Evolutionary conservation across 2,329 filamentous ascomycete genomes (phyloP).

Genomic region (Epichloe coenophiala): DNA sequence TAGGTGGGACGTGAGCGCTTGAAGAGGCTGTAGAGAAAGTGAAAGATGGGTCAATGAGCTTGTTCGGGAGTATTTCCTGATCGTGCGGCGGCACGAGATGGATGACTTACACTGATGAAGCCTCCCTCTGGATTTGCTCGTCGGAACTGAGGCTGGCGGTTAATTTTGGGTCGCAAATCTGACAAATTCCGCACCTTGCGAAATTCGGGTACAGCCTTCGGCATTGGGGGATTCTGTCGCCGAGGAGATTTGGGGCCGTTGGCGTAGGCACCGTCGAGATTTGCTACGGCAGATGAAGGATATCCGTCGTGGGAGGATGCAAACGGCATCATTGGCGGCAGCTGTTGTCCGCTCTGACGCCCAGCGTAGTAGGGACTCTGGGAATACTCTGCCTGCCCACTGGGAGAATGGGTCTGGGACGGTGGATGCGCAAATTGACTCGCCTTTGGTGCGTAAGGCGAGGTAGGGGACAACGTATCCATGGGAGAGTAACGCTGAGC

Average conservation of each 20-base stretch:
- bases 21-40: constrained; percentile 56
- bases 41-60: background rate
- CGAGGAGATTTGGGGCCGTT: constrained; percentile 46
- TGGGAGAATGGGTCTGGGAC: constrained; percentile 63
- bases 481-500: constrained; percentile 93
- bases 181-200: constrained; percentile 58
- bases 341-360: constrained; percentile 43
- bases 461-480: constrained; percentile 72
- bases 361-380: constrained; percentile 45
- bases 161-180: constrained; percentile 73
- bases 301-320: constrained; percentile 57
- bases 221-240: constrained; percentile 33
- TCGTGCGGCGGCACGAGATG: background rate
- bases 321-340: constrained; percentile 62
- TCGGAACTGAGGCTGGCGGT: constrained; percentile 76
- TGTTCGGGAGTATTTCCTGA: background rate
- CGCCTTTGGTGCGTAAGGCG: constrained; percentile 58
- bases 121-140: constrained; percentile 88
- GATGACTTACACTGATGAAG: constrained; percentile 74
- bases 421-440: constrained; percentile 40
- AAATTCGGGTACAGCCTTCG: constrained; percentile 72
- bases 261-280: constrained; percentile 53
- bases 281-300: constrained; percentile 55
- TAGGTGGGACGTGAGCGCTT: constrained; percentile 86
- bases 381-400: constrained; percentile 49